A percentile compares a stretch with the other conserved stretches of the same genome.
These are phyloP conservation scores for Termitomyces sp. DNA, from an alignment of 768 basidiomycete genomes.

Conservation along the genomic window DNA sequence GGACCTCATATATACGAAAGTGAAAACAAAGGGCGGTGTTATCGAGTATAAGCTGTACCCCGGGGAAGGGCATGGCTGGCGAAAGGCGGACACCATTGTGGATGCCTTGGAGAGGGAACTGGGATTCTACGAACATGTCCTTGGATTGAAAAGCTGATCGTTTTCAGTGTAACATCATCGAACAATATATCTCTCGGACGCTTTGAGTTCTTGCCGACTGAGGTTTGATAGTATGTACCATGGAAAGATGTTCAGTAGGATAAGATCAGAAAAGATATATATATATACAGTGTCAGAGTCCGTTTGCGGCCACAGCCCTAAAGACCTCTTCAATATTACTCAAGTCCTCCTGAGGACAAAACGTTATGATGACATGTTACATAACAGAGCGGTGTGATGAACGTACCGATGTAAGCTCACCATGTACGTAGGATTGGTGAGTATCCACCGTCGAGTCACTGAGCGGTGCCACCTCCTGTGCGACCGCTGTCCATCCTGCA, in stretches of 20 bases:
- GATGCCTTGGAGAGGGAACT: conserved; percentile 49
- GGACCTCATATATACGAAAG: conserved; percentile 46
- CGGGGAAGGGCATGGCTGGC: conserved; percentile 66
- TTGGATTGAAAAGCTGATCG: conserved; percentile 20
- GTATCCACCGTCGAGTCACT: not conserved
- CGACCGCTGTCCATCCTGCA: not conserved
- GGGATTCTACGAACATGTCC: conserved; percentile 46
- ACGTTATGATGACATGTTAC: not conserved
- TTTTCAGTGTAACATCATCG: not conserved
- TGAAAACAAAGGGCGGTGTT: conserved; percentile 42
- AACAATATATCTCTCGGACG: not conserved
- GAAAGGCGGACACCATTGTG: conserved; percentile 48
- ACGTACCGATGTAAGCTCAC: conserved; percentile 4
- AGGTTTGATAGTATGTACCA: not conserved
- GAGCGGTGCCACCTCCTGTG: not conserved
- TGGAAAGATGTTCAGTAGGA: not conserved
- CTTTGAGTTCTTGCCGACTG: not conserved
- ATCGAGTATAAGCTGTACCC: conserved; percentile 57
- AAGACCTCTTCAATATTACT: conserved; percentile 9
- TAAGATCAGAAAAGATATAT: not conserved
- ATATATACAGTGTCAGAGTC: not conserved
- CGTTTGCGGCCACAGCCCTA: not conserved
- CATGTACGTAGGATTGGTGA: not conserved
- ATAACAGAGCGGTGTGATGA: not conserved
- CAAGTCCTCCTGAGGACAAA: conserved; percentile 6